Base-by-base conservation (phyloP, 495 filamentous ascomycete species). In the Penicillium subrubescens region DNA sequence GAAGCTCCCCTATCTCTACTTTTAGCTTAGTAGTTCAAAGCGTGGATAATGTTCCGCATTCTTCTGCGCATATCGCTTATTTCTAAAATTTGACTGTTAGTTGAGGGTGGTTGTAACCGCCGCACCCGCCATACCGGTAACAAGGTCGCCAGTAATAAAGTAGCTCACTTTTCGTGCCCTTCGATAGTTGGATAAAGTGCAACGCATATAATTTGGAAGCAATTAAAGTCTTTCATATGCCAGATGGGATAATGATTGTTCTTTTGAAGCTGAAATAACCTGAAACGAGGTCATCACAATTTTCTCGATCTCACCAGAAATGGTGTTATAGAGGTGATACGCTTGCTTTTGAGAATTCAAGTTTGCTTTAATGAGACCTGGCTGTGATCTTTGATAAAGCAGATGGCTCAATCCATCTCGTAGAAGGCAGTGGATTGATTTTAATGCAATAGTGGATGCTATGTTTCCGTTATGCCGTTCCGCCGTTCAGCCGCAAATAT, bases 41-140 rank as follows among this genome's bases (percentile, higher is more conserved):
- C 5, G 15, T 5, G n/a, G 11, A 19, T n/a, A 31, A n/a, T 54
- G 15, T 54, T 19, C 51, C 51, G 31, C 51, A 54, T 54, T 54
- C 51, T 29, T 33, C 29, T 54, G n/a, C 51, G 51, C 27, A 23
- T 54, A 11, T 54, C 51, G 51, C 51, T 54, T 19, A 31, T 53
- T 14, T 12, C 51, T 33, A 6, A 7, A 31, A 19, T 31, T 53
- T 11, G 31, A 19, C 21, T 33, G 15, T 27, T 19, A 29, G 31
- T 19, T 4, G 7, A 34, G 27, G 31, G 51, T 21, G 27, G 14
- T 34, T 33, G 25, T 54, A 54, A 17, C 51, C 51, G 51, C 51
- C 51, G 29, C 44, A 23, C 21, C 44, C 44, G 44, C 44, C 21
- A 48, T 25, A 48, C 21, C 8, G 12, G 5, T 54, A 34, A 14